phyloP scores from a whole-genome alignment of 2,329 filamentous ascomycete species.

The Aspergillus sp. region DNA sequence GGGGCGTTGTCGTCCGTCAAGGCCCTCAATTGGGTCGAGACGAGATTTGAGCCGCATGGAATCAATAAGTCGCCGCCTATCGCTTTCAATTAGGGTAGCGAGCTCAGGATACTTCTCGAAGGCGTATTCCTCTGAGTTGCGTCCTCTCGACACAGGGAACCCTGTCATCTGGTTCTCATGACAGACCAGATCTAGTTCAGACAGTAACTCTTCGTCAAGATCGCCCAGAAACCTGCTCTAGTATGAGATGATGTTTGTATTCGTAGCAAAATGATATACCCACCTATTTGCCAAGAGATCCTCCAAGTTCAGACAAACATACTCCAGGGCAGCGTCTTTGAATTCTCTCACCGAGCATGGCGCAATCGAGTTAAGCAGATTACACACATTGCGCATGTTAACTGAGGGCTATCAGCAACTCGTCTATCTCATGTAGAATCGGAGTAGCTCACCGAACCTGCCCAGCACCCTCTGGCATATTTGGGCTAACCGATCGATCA shows the following conservation, averaged over 20 bases:
- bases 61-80: conserved; percentile 64
- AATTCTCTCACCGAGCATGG: conserved; percentile 81
- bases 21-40: conserved; percentile 64
- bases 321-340: conserved; percentile 84
- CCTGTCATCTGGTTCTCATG: conserved; percentile 77
- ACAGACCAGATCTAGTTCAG: conserved; percentile 76
- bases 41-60: conserved; percentile 68
- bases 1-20: conserved; percentile 59
- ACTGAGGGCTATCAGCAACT: conserved; percentile 45
- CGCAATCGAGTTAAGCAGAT: conserved; percentile 79
- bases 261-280: conserved; percentile 12
- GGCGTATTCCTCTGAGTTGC: conserved; percentile 59
- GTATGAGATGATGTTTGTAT: no score
- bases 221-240: conserved; percentile 66
- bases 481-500: conserved; percentile 87
- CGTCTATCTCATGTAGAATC: neutral
- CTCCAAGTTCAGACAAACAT: conserved; percentile 88
- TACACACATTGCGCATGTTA: conserved; percentile 80
- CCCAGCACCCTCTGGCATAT: conserved; percentile 84
- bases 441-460: conserved; percentile 60
- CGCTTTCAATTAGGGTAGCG: conserved; percentile 34
- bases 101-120: conserved; percentile 47
- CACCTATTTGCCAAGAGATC: conserved; percentile 83
- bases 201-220: conserved; percentile 77
- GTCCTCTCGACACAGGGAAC: conserved; percentile 74